Evolutionary conservation across 2,329 filamentous ascomycete genomes (phyloP), one percentile per base, ranked within the genome.

Genomic region (Paraphoma chrysanthemicola): DNA sequence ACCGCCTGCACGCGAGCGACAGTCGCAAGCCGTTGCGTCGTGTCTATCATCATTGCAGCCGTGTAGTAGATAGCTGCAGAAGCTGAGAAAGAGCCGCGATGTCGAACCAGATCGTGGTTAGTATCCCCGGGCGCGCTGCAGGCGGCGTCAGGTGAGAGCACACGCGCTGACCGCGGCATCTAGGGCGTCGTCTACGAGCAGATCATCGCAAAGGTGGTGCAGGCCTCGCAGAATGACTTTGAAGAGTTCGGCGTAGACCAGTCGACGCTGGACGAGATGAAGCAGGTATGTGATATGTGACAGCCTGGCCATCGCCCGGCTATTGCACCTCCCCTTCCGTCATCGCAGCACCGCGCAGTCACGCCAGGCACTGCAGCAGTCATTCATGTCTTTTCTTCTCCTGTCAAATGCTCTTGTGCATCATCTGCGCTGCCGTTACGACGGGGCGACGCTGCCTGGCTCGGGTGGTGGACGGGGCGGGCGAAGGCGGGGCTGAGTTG

Each of bases 191-290:
- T 98, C 72, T 99, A 97, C 79, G 83, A 88, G 78, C 92, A 95
- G 80, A 93, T 99, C 75, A 92, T 98, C 78, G 90, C 94, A 69
- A 90, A 91, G 70, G 81, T 83, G 58, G 75, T 82, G 57, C 65
- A 70, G 48, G 74, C 76, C 66, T 97, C 94, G 72, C 87, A 91
- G 73, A 91, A 94, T 73, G 95, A 98, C 79, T 98, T 99, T 76
- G 95, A 99, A 78, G 95, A 99, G 80, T 92, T 90, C 68, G 95
- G 95, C 70, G 90, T 98, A 64, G 92, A 96, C 70, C 90, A 94
- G 77, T 83, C 86, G 68, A 94, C 94, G 49, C 82, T 99, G 71
- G 88, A 94, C 66, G 92, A 97, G 77, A 83, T 99, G 83, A 89
- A 89, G 79, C 85, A 89, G 87, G 94, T 98, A 83, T 85, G 91